A percentile compares a stretch with the other conserved stretches of the same genome.
phyloP scores from a whole-genome alignment of 2,329 filamentous ascomycete species.

The Elsinoe batatas region DNA sequence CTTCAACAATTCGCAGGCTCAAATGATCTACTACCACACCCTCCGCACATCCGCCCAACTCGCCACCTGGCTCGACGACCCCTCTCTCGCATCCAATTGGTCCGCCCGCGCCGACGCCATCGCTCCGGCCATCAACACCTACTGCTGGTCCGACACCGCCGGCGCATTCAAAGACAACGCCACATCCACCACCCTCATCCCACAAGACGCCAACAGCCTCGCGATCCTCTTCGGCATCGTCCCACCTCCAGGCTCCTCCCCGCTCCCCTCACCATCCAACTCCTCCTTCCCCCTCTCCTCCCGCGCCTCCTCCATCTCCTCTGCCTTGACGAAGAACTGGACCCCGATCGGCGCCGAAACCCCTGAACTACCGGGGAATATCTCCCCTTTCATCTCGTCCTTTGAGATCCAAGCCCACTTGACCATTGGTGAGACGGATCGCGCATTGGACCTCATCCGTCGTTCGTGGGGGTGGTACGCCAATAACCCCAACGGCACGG shows the following conservation, averaged over 20 bases:
- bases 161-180: conserved; percentile 29
- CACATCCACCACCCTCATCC: conserved; percentile 36
- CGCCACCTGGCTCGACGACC: conserved; percentile 22
- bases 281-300: conserved; percentile 12
- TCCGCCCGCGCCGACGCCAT: conserved; percentile 19
- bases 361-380: conserved; percentile 48
- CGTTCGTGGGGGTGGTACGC: conserved; percentile 53
- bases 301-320: conserved; percentile 15
- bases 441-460: conserved; percentile 48
- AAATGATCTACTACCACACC: conserved; percentile 43
- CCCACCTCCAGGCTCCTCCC: neutral
- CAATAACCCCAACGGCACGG: conserved; percentile 47
- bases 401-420: conserved; percentile 52
- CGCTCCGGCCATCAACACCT: conserved; percentile 21
- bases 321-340: conserved; percentile 42
- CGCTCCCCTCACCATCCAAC: conserved; percentile 12
- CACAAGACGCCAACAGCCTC: conserved; percentile 30
- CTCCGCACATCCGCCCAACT: conserved; percentile 23
- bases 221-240: conserved; percentile 18
- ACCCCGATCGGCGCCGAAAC: conserved; percentile 44
- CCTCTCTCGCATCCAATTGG: conserved; percentile 20
- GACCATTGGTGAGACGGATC: conserved; percentile 34
- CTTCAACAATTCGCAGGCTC: conserved; percentile 42
- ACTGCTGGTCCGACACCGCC: conserved; percentile 22
- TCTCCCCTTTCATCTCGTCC: conserved; percentile 49